Evolutionary conservation across 257 asterid species (phyloP).

Genomic region (Ilex aquifolium): DNA sequence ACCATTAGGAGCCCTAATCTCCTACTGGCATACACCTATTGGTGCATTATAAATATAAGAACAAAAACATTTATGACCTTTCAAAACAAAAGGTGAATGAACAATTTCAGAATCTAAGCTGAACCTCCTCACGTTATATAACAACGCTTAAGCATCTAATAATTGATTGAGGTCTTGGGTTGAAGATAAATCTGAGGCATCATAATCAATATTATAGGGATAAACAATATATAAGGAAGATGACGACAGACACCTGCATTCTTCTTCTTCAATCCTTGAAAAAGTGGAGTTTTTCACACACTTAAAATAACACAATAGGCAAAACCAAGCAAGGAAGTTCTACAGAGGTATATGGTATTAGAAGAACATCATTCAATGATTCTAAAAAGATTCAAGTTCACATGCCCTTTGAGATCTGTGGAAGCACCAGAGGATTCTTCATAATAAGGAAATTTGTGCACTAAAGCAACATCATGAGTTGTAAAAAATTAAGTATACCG

Average conservation of each 20-base stretch:
- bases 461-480: conserved; percentile 2
- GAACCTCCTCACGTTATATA: background rate
- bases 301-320: too few relatives aligned
- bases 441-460: background rate
- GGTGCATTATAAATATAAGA: background rate
- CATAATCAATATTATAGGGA: background rate
- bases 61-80: background rate
- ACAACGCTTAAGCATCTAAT: background rate
- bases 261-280: background rate
- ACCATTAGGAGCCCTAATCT: background rate
- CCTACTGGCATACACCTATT: background rate
- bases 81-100: too few relatives aligned
- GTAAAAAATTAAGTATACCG: conserved; percentile 38
- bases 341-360: too few relatives aligned
- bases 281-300: background rate
- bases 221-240: background rate
- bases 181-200: too few relatives aligned
- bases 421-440: background rate
- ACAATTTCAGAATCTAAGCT: too few relatives aligned
- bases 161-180: background rate
- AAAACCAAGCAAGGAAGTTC: too few relatives aligned
- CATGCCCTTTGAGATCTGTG: background rate
- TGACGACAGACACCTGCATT: background rate
- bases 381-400: background rate
- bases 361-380: background rate